A percentile compares a stretch with the other conserved stretches of the same genome.
These are phyloP conservation scores for Stagonosporopsis cucurbitacearum DNA, from an alignment of 2,329 filamentous ascomycete genomes.

Conservation along the genomic window DNA sequence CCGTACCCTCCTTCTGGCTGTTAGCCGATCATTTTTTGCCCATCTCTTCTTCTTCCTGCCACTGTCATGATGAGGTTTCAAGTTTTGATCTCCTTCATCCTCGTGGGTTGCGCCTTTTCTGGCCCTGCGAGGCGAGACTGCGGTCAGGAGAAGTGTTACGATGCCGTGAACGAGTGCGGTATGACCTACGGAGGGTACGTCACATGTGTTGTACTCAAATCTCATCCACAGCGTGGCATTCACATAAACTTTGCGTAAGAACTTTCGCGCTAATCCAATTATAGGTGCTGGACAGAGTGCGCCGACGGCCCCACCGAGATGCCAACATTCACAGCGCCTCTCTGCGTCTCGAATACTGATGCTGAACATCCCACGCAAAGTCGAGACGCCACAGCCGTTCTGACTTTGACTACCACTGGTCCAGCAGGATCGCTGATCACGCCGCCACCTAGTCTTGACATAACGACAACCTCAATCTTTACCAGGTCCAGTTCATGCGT, in stretches of 20 bases:
- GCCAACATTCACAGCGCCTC: conserved; percentile 16
- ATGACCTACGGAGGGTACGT: conserved; percentile 31
- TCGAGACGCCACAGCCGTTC: not conserved
- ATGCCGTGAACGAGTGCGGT: conserved; percentile 29
- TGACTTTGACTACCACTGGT: not conserved
- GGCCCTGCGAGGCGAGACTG: conserved; percentile 28
- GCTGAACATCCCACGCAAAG: not conserved
- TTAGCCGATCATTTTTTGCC: not conserved
- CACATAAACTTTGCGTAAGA: not conserved
- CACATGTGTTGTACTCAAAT: no score
- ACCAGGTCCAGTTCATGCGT: not conserved
- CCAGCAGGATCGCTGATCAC: not conserved
- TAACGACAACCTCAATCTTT: not conserved
- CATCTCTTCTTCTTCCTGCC: not conserved
- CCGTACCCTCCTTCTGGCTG: not conserved
- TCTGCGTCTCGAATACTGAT: not conserved
- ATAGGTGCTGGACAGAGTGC: conserved; percentile 20
- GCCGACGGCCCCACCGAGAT: conserved; percentile 1
- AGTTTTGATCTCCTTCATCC: not conserved
- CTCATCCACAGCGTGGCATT: no score
- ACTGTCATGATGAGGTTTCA: not conserved
- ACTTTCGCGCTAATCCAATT: not conserved
- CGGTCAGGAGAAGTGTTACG: conserved; percentile 25
- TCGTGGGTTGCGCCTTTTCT: conserved; percentile 14
- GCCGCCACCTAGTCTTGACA: not conserved